These are phyloP conservation scores for Podospora anserina DNA, from an alignment of 495 filamentous ascomycete species.

Conservation along the genomic window DNA sequence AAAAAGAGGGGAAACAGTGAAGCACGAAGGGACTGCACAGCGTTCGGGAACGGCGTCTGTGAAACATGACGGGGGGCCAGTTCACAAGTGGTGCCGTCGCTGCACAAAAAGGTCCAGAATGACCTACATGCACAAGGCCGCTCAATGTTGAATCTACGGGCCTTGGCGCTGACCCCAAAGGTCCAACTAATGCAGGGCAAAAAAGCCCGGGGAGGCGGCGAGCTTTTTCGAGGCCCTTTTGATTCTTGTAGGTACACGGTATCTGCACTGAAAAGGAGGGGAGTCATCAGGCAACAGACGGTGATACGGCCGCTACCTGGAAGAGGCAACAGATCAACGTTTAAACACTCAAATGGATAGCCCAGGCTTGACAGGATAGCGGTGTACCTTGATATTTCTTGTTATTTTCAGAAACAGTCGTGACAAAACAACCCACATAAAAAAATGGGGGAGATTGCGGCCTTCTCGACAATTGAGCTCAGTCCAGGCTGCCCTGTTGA, in stretches of 20 bases:
- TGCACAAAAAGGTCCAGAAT: not conserved
- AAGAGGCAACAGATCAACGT: not conserved
- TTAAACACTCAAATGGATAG: not conserved
- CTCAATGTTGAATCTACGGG: not conserved
- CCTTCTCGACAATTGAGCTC: not conserved
- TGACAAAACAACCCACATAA: too few relatives aligned
- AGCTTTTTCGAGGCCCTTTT: not conserved
- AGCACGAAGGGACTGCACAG: not conserved
- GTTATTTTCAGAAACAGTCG: too few relatives aligned
- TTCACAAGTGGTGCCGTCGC: not conserved
- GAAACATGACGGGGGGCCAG: not conserved
- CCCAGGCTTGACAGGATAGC: too few relatives aligned
- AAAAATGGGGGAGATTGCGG: conserved; percentile 1
- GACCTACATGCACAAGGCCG: not conserved
- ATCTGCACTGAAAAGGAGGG: not conserved
- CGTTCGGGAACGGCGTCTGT: not conserved
- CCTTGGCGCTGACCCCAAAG: not conserved
- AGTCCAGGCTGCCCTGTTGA: conserved; percentile 10
- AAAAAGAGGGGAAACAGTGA: not conserved
- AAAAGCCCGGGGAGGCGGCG: not conserved
- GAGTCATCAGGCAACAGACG: not conserved
- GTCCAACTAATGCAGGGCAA: not conserved
- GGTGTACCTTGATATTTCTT: too few relatives aligned
- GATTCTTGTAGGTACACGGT: not conserved
- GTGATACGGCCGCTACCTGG: not conserved